phyloP scores from a whole-genome alignment of 2,329 filamentous ascomycete species.

The Sarocladiaceae sp. region DNA sequence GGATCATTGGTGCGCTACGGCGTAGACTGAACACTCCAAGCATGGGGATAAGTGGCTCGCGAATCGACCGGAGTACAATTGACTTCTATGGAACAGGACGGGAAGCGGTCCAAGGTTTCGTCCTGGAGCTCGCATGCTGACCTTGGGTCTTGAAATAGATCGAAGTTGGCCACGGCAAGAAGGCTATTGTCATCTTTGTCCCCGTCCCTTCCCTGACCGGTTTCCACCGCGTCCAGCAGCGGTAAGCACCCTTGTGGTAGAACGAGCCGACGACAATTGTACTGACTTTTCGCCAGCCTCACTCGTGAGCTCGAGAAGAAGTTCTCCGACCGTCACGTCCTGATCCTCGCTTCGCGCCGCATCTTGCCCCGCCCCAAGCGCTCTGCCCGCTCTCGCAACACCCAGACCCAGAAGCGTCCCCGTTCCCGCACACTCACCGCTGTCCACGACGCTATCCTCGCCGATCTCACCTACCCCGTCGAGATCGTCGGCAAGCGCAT shows the following conservation, averaged over 20 bases:
- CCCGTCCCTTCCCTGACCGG: slow-evolving; percentile 96
- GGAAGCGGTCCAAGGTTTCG: slow-evolving; percentile 69
- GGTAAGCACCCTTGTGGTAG: slow-evolving; percentile 57
- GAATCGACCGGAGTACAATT: slow-evolving; percentile 33
- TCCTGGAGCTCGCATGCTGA: slow-evolving; percentile 76
- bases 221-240: slow-evolving; percentile 99
- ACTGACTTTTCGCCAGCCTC: slow-evolving; percentile 58
- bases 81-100: slow-evolving; percentile 61
- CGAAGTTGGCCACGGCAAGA: slow-evolving; percentile 99
- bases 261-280: not conserved
- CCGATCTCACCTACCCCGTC: slow-evolving; percentile 98
- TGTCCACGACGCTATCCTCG: slow-evolving; percentile 97
- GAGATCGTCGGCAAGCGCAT: slow-evolving; percentile 99
- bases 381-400: slow-evolving; percentile 92
- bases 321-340: slow-evolving; percentile 99
- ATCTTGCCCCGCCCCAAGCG: slow-evolving; percentile 98
- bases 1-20: not conserved
- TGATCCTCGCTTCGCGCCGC: slow-evolving; percentile 98
- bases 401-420: slow-evolving; percentile 97
- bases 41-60: slow-evolving; percentile 15
- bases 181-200: slow-evolving; percentile 99
- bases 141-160: slow-evolving; percentile 74
- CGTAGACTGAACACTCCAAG: slow-evolving; percentile 6
- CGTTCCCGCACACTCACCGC: slow-evolving; percentile 96
- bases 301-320: slow-evolving; percentile 99